Evolutionary conservation across 2,329 filamentous ascomycete genomes (phyloP).

Genomic region (Geosmithia flava): DNA sequence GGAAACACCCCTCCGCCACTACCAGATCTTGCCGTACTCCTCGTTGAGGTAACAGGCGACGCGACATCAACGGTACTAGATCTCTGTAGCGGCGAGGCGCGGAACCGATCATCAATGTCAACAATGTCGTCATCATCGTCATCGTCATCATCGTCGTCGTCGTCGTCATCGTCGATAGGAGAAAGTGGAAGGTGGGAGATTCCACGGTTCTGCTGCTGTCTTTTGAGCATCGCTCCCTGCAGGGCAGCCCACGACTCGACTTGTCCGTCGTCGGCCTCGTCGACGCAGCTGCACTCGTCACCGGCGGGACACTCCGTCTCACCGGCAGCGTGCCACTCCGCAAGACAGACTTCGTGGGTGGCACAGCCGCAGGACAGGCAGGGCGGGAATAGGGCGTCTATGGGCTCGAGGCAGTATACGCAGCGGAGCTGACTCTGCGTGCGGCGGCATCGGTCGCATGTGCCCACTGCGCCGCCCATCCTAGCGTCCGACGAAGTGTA

Average conservation of each 20-base stretch:
- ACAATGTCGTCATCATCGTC: background rate
- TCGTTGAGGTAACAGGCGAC: background rate
- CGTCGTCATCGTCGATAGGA: constrained; percentile 11
- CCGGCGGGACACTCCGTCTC: constrained; percentile 48
- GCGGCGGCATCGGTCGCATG: constrained; percentile 37
- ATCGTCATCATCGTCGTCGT: constrained; percentile 12
- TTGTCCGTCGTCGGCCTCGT: constrained; percentile 41
- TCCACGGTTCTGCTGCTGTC: constrained; percentile 8
- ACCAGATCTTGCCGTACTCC: background rate
- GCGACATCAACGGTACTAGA: background rate
- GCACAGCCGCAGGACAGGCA: constrained; percentile 53
- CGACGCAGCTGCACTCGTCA: constrained; percentile 50
- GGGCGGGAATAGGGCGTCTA: constrained; percentile 46
- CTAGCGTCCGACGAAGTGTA: constrained; percentile 27
- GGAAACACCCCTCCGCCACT: constrained; percentile 1
- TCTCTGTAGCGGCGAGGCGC: background rate
- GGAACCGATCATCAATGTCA: background rate
- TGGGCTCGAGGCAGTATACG: constrained; percentile 49
- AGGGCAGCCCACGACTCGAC: constrained; percentile 49
- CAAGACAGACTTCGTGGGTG: constrained; percentile 45
- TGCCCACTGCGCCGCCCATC: constrained; percentile 33
- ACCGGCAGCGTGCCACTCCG: constrained; percentile 44
- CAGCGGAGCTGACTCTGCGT: constrained; percentile 46
- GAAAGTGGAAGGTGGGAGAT: constrained; percentile 14
- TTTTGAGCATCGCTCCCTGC: constrained; percentile 21